Evolutionary conservation across 2,329 filamentous ascomycete genomes (phyloP).

Genomic region (Claviceps pazoutovae): DNA sequence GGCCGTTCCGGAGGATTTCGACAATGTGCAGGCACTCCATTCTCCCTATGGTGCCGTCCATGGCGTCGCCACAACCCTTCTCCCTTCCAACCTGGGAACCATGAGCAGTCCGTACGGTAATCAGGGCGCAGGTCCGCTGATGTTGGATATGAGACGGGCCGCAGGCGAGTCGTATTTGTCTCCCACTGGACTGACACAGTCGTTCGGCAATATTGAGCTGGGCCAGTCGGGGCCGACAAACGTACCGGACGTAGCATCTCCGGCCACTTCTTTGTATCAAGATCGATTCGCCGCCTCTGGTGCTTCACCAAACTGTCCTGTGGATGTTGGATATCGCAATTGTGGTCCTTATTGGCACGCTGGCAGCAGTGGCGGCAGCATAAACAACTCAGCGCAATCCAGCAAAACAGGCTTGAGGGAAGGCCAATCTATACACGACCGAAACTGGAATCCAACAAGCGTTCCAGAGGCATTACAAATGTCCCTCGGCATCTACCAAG

Average conservation of each 20-base stretch:
- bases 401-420: background rate
- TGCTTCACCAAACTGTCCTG: conserved; percentile 31
- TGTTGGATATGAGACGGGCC: conserved; percentile 52
- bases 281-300: conserved; percentile 43
- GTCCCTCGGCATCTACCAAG: background rate
- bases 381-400: background rate
- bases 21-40: conserved; percentile 55
- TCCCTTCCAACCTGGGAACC: conserved; percentile 30
- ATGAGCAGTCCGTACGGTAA: conserved; percentile 36
- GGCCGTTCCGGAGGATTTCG: conserved; percentile 56
- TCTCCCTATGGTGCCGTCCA: conserved; percentile 51
- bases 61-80: conserved; percentile 32
- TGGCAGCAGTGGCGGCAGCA: background rate
- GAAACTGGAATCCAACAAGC: conserved; percentile 2
- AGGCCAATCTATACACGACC: background rate
- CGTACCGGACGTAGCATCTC: conserved; percentile 41
- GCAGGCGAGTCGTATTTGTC: conserved; percentile 54
- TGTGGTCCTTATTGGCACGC: conserved; percentile 3
- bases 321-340: conserved; percentile 18
- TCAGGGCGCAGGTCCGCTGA: conserved; percentile 52
- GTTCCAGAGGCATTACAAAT: background rate
- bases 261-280: conserved; percentile 38
- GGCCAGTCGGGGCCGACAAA: conserved; percentile 36
- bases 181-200: conserved; percentile 51
- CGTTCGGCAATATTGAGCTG: conserved; percentile 54